Evolutionary conservation across 2,329 filamentous ascomycete species (phyloP), one percentile per base, ranked within the genome.

Genomic region (Fonsecaea pedrosoi): DNA sequence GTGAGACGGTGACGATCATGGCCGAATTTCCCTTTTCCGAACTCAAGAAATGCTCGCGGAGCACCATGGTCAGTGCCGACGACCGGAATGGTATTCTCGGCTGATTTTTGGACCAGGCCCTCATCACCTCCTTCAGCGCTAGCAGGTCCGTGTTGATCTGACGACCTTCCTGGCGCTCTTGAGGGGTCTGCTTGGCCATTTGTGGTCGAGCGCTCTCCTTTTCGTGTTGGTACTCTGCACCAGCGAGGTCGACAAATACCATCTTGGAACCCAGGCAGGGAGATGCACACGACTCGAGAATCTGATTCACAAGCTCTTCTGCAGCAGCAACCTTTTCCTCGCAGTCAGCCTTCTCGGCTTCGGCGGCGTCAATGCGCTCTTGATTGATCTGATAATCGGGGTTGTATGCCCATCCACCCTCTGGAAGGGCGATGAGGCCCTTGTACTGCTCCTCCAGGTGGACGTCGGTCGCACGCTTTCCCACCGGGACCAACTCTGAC

Each of bases 61-160:
- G 70, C 3, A 81, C 77, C 81, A 82, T 81, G 0, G 81, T 82
- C 69, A 82, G 67, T 0, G 78, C 74, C 7, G 79, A 81, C 0
- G 79, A 78, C 54, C 79, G 74, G 68, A 78, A 83, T 0, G 80
- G 81, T 38, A 82, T 79, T 2, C 79, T 72, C 1, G 69, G 12
- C 58, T 77, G 73, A n/a, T 73, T 74, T 25, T 48, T 7, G 13
- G 64, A 53, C 4, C 64, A 75, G 1, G 81, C 80, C 1, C 81
- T 74, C n/a, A 83, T 82, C 3, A 83, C 81, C 61, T 82, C 80
- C 65, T 83, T 82, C 57, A 83, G 70, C 0, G 80, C 77, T 8
- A 83, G 76, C 4, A 82, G 73, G 69, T 82, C 81, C 0, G 77
- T 76, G 38, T 83, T 83, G 65, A 83, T 82, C 70, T 83, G 79